Percentiles rank a stretch among this genome's conserved stretches.
These are phyloP conservation scores for Pseudevernia furfuracea DNA, from an alignment of 495 filamentous ascomycete species.

Conservation along the genomic window DNA sequence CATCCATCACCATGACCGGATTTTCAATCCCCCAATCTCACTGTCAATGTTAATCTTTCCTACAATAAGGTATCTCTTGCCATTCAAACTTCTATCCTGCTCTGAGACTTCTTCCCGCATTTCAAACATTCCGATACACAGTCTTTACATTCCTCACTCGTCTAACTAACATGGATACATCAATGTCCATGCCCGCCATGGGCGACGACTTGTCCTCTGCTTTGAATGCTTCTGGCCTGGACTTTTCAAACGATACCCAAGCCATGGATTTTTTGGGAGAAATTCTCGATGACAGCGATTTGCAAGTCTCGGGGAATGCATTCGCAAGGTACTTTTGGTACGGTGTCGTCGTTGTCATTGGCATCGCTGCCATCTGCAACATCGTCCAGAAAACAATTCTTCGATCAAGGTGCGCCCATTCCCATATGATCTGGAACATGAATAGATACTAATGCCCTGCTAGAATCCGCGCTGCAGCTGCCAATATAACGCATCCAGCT, in stretches of 20 bases:
- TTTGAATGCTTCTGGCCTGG: constrained; percentile 4
- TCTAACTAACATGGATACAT: constrained; percentile 1
- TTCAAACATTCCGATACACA: not conserved
- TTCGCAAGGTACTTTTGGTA: constrained; percentile 37
- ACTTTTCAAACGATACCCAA: constrained; percentile 12
- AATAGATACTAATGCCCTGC: not conserved
- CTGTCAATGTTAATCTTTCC: not conserved
- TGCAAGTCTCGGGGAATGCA: constrained; percentile 46
- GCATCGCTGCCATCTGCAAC: constrained; percentile 43
- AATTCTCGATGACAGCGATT: constrained; percentile 34
- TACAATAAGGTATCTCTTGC: not conserved
- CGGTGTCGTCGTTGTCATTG: constrained; percentile 47
- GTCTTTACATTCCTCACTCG: not conserved
- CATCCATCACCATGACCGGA: not conserved
- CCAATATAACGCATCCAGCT: constrained; percentile 35
- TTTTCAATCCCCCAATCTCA: not conserved
- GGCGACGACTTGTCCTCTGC: not conserved
- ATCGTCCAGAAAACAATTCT: constrained; percentile 39
- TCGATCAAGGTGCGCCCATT: constrained; percentile 40
- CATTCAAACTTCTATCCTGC: not conserved
- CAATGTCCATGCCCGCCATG: constrained; percentile 10
- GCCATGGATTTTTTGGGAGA: constrained; percentile 8
- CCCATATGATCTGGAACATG: constrained; percentile 11
- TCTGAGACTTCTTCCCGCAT: too few species aligned
- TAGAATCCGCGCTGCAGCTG: constrained; percentile 9